phyloP scores from a whole-genome alignment of 768 basidiomycete genomes.

The Boletellus ananas region DNA sequence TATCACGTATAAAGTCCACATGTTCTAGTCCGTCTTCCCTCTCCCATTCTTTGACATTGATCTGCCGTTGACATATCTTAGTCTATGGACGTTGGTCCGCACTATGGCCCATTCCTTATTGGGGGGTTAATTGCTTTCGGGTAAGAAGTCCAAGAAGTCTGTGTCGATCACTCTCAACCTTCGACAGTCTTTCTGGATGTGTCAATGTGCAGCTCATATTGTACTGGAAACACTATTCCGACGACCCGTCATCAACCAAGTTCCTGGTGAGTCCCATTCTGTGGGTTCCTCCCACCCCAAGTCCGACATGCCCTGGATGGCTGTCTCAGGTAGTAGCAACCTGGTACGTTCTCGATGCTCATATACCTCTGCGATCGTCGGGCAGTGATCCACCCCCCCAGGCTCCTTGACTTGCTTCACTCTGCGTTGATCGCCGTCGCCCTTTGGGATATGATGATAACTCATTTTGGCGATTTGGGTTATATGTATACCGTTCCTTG shows the following conservation, averaged over 20 bases:
- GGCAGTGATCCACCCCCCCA: background rate
- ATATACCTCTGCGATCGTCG: background rate
- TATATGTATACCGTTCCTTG: conserved; percentile 17
- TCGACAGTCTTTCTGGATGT: conserved; percentile 25
- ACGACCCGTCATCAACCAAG: conserved; percentile 18
- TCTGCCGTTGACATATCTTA: conserved; percentile 1
- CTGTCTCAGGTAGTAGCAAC: conserved; percentile 16
- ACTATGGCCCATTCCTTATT: conserved; percentile 19
- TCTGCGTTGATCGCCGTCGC: conserved; percentile 19
- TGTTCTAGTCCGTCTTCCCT: background rate
- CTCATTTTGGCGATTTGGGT: conserved; percentile 14
- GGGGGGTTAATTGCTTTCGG: conserved; percentile 23
- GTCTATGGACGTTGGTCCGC: background rate
- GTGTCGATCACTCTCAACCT: background rate
- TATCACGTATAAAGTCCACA: background rate
- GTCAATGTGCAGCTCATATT: conserved; percentile 23
- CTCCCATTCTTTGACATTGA: background rate
- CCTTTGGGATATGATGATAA: conserved; percentile 23
- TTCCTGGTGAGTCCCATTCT: conserved; percentile 12
- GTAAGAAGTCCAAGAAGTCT: background rate
- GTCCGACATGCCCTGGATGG: too few relatives aligned
- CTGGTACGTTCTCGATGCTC: conserved; percentile 10
- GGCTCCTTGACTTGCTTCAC: conserved; percentile 24
- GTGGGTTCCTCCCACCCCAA: too few relatives aligned
- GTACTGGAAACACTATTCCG: conserved; percentile 15